Evolutionary conservation across 306 rosid genomes (phyloP).

Genomic region (Sophora flavescens): DNA sequence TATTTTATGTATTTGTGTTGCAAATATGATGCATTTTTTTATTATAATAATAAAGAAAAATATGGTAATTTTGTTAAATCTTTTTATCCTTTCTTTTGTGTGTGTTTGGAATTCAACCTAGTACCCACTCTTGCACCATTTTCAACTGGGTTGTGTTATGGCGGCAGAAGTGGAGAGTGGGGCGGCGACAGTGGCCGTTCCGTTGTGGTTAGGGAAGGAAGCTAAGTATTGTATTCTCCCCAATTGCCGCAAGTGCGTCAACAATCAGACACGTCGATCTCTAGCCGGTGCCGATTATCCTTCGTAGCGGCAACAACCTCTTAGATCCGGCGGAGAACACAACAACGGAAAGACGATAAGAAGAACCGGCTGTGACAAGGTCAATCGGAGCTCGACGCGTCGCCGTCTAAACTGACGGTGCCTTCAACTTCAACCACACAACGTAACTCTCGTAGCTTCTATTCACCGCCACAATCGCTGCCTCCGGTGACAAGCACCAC

Average conservation of each 20-base stretch:
- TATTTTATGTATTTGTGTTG: too few species aligned
- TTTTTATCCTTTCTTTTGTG: too few species aligned
- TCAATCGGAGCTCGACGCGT: constrained; percentile 71
- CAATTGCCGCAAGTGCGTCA: constrained; percentile 60
- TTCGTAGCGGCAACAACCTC: constrained; percentile 73
- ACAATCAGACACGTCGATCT: constrained; percentile 68
- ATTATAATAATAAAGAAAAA: too few species aligned
- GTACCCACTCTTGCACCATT: too few species aligned
- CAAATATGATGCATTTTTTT: too few species aligned
- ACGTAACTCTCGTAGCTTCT: constrained; percentile 73
- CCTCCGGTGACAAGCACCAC: constrained; percentile 72
- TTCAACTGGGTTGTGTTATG: too few species aligned
- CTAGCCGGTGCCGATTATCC: constrained; percentile 74
- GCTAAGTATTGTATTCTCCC: too few species aligned
- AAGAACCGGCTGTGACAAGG: constrained; percentile 67
- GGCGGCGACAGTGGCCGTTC: too few species aligned
- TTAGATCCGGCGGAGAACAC: constrained; percentile 87
- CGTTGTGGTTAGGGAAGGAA: too few species aligned
- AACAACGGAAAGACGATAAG: constrained; percentile 84
- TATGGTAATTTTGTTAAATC: too few species aligned
- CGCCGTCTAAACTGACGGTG: constrained; percentile 52
- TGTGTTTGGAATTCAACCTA: too few species aligned
- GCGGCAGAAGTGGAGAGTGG: too few species aligned
- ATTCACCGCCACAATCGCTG: constrained; percentile 77
- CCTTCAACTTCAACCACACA: constrained; percentile 68